Evolutionary conservation across 345 rosid genomes (phyloP).

Genomic region (Pistacia vera): DNA sequence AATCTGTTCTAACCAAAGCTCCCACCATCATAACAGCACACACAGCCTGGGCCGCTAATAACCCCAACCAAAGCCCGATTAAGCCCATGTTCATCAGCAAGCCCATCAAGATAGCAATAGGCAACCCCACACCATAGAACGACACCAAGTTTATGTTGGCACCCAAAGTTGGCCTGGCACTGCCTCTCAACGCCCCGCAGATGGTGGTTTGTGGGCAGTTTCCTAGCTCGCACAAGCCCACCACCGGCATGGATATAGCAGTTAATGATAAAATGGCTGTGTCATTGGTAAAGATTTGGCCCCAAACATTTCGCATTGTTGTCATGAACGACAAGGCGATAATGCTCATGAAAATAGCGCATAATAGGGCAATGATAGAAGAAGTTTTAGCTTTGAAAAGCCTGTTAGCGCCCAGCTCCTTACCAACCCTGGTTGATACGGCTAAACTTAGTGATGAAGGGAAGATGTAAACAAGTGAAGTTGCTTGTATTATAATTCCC

Average conservation of each 20-base stretch:
- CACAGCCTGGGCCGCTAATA: conserved; percentile 44
- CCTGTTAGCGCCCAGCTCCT: conserved; percentile 45
- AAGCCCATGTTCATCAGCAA: conserved; percentile 37
- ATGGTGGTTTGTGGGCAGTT: conserved; percentile 63
- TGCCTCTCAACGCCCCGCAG: conserved; percentile 56
- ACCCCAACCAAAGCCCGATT: conserved; percentile 50
- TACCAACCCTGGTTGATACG: conserved; percentile 53
- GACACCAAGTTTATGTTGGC: conserved; percentile 48
- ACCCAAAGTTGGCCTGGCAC: conserved; percentile 53
- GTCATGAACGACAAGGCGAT: conserved; percentile 39
- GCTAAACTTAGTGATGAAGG: conserved; percentile 49
- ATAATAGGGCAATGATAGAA: conserved; percentile 35
- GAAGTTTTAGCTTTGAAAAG: conserved; percentile 40
- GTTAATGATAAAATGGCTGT: conserved; percentile 42
- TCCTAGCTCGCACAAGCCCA: conserved; percentile 57
- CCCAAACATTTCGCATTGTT: conserved; percentile 47
- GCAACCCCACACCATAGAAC: conserved; percentile 57
- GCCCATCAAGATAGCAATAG: conserved; percentile 42
- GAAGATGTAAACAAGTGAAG: conserved; percentile 53
- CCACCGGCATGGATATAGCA: conserved; percentile 43
- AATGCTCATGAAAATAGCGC: conserved; percentile 37
- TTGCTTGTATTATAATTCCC: conserved; percentile 58
- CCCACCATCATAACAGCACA: conserved; percentile 36
- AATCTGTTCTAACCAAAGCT: conserved; percentile 43
- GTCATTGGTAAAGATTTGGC: conserved; percentile 44